Evolutionary conservation across 805 yeast genomes (phyloP).

Genomic region (Saccharomycopsis fibuligera): DNA sequence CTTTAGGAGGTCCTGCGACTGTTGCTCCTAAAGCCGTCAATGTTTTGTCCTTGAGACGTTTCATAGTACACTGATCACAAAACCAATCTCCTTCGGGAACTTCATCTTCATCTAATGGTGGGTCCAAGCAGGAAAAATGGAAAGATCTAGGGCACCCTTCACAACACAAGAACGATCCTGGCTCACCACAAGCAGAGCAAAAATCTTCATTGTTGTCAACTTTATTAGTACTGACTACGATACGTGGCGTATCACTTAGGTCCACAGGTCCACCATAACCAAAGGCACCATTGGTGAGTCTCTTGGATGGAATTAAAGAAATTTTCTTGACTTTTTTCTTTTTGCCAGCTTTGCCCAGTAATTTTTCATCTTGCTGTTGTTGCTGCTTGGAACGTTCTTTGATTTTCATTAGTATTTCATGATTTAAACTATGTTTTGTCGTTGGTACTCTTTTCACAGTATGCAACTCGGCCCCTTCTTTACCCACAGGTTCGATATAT

Average conservation of each 20-base stretch:
- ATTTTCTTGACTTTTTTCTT: conserved; percentile 1
- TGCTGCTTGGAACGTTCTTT: not conserved
- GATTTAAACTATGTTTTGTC: not conserved
- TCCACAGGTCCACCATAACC: conserved; percentile 17
- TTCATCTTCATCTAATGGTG: conserved; percentile 69
- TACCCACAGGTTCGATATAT: not conserved
- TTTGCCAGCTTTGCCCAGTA: conserved; percentile 2
- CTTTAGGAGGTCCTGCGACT: no score
- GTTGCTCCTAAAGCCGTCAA: no score
- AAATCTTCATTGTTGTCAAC: conserved; percentile 66
- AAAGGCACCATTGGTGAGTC: conserved; percentile 6
- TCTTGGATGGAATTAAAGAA: not conserved
- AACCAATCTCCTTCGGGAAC: conserved; percentile 89
- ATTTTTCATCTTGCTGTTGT: not conserved
- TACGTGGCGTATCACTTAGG: conserved; percentile 1
- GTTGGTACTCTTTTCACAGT: not conserved
- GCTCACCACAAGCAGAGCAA: conserved; percentile 84
- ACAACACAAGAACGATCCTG: conserved; percentile 88
- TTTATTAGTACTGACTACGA: not conserved
- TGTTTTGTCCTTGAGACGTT: conserved; percentile 26
- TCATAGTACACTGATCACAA: conserved; percentile 67
- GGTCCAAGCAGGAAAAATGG: conserved; percentile 86
- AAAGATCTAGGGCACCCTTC: conserved; percentile 90
- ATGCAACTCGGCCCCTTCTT: not conserved
- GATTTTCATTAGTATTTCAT: not conserved